Base-by-base conservation (phyloP, 2,329 filamentous ascomycete genomes). In the Leptoxyphium fumago region DNA sequence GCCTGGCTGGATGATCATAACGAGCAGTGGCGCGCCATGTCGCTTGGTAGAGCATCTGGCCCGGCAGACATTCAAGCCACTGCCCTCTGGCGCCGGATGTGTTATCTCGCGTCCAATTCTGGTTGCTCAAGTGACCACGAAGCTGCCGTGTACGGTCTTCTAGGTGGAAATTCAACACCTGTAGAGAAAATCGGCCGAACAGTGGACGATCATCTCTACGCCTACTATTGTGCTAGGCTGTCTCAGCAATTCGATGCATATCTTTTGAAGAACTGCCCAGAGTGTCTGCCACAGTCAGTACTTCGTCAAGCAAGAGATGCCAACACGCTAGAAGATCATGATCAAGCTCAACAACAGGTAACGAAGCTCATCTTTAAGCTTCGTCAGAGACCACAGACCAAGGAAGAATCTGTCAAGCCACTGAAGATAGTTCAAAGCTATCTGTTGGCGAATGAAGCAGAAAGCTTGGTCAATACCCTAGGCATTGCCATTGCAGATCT, bases 141-240 rank as follows among this genome's bases (percentile, higher is more conserved):
- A 64, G 77, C 80, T 44, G 91, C 89, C 14, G 86, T 94, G 0
- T 95, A 94, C 58, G 89, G 86, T 26, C 66, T 95, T 10, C 71
- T 98, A n/a, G 82, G 83, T 38, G 91, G 91, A 41, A 86, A 95
- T 57, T 73, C 87, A 41, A 67, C 75, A 32, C 84, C 82, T 42
- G 84, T 93, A 10, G 78, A 84, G 56, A 76, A 77, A 50, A 78
- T 89, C 34, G 87, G 84, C 58, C 72, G 75, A 42, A 78, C 73
- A 17, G 93, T 87, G 81, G 85, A 94, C 52, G 89, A 96, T 56
- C 78, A 81, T 54, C 71, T 95, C 14, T 94, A 91, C 61, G 80
- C 82, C 30, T 79, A 88, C 59, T 91, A 91, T 68, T 95, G 93
- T 57, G 80, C 84, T n/a, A 68, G 89, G 5, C 65, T 95, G 9